Conservation (phyloP, 768 basidiomycete species). For the Psilocybe cyanescens region DNA sequence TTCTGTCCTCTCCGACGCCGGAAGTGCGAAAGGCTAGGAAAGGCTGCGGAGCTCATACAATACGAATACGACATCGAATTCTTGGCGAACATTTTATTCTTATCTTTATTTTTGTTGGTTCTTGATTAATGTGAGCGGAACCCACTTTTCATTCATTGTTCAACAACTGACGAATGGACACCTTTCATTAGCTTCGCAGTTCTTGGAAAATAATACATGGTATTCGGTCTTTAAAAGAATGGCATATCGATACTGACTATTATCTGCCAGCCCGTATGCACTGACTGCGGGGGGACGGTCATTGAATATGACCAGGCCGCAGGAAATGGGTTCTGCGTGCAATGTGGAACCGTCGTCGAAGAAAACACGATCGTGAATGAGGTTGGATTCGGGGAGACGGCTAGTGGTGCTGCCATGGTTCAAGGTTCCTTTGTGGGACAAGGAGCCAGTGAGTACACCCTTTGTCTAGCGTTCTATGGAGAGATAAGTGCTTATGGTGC, state of each 20-base stretch:
- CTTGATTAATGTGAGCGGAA: background rate
- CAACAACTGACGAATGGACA: no score
- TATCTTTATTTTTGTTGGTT: constrained; percentile 20
- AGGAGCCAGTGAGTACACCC: constrained; percentile 75
- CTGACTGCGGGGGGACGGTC: constrained; percentile 79
- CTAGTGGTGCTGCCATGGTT: constrained; percentile 91
- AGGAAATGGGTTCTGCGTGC: constrained; percentile 83
- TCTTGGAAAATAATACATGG: background rate
- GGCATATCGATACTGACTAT: background rate
- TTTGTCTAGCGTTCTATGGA: background rate
- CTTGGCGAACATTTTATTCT: constrained; percentile 7
- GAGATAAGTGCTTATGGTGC: background rate
- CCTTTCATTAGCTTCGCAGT: no score
- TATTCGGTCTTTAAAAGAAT: background rate
- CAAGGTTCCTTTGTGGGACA: constrained; percentile 92
- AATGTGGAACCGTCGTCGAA: constrained; percentile 90
- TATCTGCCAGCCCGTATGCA: constrained; percentile 58
- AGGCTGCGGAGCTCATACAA: no score
- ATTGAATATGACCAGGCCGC: constrained; percentile 87
- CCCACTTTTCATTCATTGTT: no score
- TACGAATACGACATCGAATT: background rate
- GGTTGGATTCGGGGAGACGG: constrained; percentile 93
- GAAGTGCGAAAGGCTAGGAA: no score
- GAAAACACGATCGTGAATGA: constrained; percentile 95
- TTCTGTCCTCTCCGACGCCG: background rate